Evolutionary conservation across 352 stramenopile genomes (phyloP).

Genomic region (Phytophthora fragariae): DNA sequence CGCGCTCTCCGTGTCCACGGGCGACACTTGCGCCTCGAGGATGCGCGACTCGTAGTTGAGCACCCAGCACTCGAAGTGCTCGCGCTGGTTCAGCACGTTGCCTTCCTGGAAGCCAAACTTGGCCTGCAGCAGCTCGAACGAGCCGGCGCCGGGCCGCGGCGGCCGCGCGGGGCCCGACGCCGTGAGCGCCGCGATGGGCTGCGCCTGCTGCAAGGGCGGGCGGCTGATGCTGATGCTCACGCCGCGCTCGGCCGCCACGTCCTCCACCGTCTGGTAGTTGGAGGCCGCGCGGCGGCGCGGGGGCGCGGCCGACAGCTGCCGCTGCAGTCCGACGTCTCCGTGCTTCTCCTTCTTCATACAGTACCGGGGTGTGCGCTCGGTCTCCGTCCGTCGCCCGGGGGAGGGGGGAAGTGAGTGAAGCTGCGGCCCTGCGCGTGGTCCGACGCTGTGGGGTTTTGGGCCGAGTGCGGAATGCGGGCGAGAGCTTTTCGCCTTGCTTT

Average conservation of each 20-base stretch:
- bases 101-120: constrained; percentile 91
- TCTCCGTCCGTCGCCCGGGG: too few species aligned
- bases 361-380: too few species aligned
- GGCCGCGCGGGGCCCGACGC: constrained; percentile 27
- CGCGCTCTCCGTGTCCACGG: constrained; percentile 61
- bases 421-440: constrained; percentile 10
- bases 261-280: constrained; percentile 86
- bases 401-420: too few species aligned
- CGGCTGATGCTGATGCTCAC: constrained; percentile 41
- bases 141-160: constrained; percentile 41
- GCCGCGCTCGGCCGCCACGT: constrained; percentile 55
- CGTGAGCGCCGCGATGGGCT: constrained; percentile 28
- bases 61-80: constrained; percentile 88
- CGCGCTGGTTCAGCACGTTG: constrained; percentile 85
- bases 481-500: constrained; percentile 32
- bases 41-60: constrained; percentile 86
- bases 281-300: constrained; percentile 66
- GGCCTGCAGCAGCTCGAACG: constrained; percentile 84
- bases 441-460: constrained; percentile 12
- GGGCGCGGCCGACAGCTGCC: constrained; percentile 30
- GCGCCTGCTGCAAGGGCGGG: constrained; percentile 21
- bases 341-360: constrained; percentile 36
- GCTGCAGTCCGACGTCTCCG: constrained; percentile 27
- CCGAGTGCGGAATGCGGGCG: constrained; percentile 28
- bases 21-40: constrained; percentile 24